Evolutionary conservation across 495 filamentous ascomycete species (phyloP), one percentile per base, ranked within the genome.

Genomic region (Annulohypoxylon moriforme): DNA sequence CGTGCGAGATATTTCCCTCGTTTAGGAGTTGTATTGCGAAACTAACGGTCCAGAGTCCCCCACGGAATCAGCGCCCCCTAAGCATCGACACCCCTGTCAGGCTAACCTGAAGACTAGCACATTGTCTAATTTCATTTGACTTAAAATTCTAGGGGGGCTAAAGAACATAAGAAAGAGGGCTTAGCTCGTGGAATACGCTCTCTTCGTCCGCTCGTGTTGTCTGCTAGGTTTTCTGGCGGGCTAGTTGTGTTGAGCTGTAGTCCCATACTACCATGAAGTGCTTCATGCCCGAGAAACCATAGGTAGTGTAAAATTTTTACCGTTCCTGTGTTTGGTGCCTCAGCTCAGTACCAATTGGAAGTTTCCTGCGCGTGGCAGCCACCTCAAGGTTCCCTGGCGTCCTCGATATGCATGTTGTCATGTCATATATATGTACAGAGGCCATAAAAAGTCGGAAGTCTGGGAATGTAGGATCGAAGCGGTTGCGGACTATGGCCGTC

Each of bases 21-120:
- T 8, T 18, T 55, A 29, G 6, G 34, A 40, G 9, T 27, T 33
- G 20, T 40, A 14, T 8, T 24, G 7, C 36, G 9, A 57, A 10
- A 38, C 8, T 57, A 22, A 14, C 33, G 27, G 8, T 36, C 4
- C 55, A 58, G 55, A 40, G 8, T 24, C 31, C 55, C 55, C 55
- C 55, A 40, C 55, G 31, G 36, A 38, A 4, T 24, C 27, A 4
- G 31, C 16, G 16, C 16, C 31, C 31, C 24, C 31, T 13, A 60
- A 60, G 38, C 25, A 25, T 60, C 57, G 57, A 25, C 46, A 60
- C 25, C 57, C 57, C 38, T 47, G 46, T 47, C 31, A 9, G 40
- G 38, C 27, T 14, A 44, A 27, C n/a, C 8, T 8, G 11, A 36
- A 11, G 8, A 40, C 34, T 24, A 27, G 25, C 24, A 14, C 14